phyloP scores from a whole-genome alignment of 73 alveolate genomes.

The Paramecium tetraurelia region DNA sequence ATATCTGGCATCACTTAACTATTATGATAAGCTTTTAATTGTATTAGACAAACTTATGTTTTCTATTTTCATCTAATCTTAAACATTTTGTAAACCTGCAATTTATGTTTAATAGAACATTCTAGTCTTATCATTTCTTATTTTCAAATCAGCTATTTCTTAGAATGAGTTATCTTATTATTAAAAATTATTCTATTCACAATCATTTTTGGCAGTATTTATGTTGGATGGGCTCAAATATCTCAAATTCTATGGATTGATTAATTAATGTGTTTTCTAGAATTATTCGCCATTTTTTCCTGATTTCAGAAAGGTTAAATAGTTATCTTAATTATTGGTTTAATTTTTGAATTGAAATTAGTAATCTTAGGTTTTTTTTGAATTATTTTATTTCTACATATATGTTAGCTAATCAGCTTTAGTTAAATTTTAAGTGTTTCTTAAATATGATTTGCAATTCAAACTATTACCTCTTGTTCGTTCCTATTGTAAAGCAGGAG shows the following conservation, averaged over 20 bases:
- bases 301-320: neutral
- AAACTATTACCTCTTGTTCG: neutral
- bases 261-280: neutral
- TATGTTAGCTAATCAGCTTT: neutral
- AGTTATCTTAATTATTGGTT: neutral
- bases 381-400: neutral
- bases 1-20: neutral
- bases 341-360: neutral
- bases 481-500: neutral
- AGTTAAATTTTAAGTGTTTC: neutral
- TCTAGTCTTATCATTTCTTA: conserved; percentile 4
- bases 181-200: neutral
- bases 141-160: neutral
- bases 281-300: neutral
- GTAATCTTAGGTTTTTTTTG: neutral
- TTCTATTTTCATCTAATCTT: neutral
- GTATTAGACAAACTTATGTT: conserved; percentile 9
- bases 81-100: neutral
- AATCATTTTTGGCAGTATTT: neutral
- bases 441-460: neutral
- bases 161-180: neutral
- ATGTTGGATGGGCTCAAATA: neutral
- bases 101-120: neutral
- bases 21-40: neutral
- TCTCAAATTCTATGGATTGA: neutral